A percentile compares a stretch with the other conserved stretches of the same genome.
phyloP scores from a whole-genome alignment of 345 rosid genomes.

The Raphanus raphanistrum region DNA sequence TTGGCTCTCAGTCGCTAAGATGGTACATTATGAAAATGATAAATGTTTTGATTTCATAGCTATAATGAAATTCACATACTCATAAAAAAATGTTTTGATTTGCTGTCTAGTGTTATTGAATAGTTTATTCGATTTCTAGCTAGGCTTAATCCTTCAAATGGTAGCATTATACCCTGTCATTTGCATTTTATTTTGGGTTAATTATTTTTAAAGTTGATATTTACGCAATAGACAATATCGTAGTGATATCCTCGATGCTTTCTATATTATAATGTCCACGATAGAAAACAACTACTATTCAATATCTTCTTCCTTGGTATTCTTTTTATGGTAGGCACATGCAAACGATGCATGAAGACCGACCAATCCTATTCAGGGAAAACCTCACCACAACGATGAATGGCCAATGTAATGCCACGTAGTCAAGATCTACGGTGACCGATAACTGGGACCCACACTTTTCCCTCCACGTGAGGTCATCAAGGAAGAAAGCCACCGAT shows the following conservation, averaged over 20 bases:
- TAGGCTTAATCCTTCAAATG: conserved; percentile 7
- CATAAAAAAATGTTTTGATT: background rate
- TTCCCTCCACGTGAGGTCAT: conserved; percentile 51
- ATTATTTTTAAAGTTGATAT: background rate
- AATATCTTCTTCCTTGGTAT: conserved; percentile 3
- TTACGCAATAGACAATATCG: conserved; percentile 26
- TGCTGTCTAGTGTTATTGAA: background rate
- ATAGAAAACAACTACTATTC: conserved; percentile 11
- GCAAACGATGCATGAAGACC: conserved; percentile 43
- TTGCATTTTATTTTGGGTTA: background rate
- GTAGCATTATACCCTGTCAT: background rate
- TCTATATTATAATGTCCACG: conserved; percentile 30
- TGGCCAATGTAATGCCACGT: conserved; percentile 40
- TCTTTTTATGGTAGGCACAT: conserved; percentile 36
- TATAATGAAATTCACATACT: too few species aligned
- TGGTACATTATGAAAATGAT: conserved; percentile 14
- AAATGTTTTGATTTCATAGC: background rate
- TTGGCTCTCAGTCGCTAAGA: conserved; percentile 21
- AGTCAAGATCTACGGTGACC: conserved; percentile 11
- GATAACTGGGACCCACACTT: conserved; percentile 15
- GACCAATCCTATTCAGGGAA: conserved; percentile 38
- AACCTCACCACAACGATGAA: conserved; percentile 24
- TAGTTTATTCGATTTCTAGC: background rate
- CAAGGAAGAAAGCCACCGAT: conserved; percentile 18
- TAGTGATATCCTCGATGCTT: conserved; percentile 19